Evolutionary conservation across 805 yeast species (phyloP).

Genomic region (Myxozyma nipponensis): DNA sequence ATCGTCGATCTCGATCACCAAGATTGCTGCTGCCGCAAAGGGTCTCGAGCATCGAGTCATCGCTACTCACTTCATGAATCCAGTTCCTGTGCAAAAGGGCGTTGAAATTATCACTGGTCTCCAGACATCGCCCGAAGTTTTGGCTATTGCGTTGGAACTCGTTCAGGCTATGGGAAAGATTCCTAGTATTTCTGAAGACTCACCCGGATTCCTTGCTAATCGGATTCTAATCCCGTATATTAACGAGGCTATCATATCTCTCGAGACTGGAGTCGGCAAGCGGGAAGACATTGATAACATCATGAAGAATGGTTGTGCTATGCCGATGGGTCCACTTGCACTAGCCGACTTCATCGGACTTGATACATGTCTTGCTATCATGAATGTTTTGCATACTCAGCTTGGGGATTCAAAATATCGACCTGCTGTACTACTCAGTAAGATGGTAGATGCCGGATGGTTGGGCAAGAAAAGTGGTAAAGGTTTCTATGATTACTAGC

Average conservation of each 20-base stretch:
- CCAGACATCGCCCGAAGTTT: conserved; percentile 41
- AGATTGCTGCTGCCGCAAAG: conserved; percentile 44
- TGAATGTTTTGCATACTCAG: conserved; percentile 41
- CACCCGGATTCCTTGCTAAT: conserved; percentile 46
- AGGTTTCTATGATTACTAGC: conserved; percentile 42
- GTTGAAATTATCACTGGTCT: conserved; percentile 43
- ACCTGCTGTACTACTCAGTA: conserved; percentile 39
- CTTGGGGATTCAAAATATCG: conserved; percentile 44
- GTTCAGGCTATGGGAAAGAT: conserved; percentile 39
- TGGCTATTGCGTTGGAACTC: conserved; percentile 35
- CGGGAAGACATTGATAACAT: conserved; percentile 44
- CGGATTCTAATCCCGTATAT: conserved; percentile 44
- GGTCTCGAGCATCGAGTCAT: conserved; percentile 43
- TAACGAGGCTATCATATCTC: conserved; percentile 42
- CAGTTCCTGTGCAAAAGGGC: conserved; percentile 46
- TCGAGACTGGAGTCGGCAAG: conserved; percentile 42
- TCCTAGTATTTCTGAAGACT: conserved; percentile 39
- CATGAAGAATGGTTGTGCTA: conserved; percentile 46
- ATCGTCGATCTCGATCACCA: conserved; percentile 43
- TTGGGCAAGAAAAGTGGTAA: conserved; percentile 41
- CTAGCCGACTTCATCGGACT: conserved; percentile 45
- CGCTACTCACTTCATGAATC: conserved; percentile 46
- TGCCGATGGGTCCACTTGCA: conserved; percentile 47
- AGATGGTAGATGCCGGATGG: conserved; percentile 44
- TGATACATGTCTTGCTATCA: conserved; percentile 43